Conservation (phyloP, 208 protist species). For the Strigomonas culicis region DNA sequence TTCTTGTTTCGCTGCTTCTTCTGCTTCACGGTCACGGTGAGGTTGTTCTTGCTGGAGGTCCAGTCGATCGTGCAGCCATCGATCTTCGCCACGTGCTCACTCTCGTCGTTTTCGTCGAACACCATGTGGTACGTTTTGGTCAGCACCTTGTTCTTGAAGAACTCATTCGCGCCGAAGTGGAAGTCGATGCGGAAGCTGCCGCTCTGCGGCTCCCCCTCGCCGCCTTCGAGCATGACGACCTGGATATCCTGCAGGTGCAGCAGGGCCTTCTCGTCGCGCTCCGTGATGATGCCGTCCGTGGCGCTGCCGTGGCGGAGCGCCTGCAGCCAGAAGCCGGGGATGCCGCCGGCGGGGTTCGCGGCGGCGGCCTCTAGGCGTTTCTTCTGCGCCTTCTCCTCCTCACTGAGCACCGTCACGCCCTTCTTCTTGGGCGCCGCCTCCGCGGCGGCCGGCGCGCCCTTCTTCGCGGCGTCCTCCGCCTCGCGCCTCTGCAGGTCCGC, state of each 20-base stretch:
- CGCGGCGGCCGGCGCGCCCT: background rate
- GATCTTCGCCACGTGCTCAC: constrained; percentile 63
- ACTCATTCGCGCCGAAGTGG: constrained; percentile 84
- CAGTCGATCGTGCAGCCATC: constrained; percentile 79
- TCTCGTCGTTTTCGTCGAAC: constrained; percentile 71
- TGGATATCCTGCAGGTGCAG: constrained; percentile 51
- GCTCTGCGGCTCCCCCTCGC: constrained; percentile 30
- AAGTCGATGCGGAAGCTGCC: constrained; percentile 82
- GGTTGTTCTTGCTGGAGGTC: constrained; percentile 69
- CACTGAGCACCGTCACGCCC: constrained; percentile 32
- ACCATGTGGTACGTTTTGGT: constrained; percentile 90
- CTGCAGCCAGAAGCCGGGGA: constrained; percentile 87
- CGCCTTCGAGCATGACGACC: constrained; percentile 33
- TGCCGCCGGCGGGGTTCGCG: constrained; percentile 51
- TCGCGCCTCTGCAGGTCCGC: constrained; percentile 10
- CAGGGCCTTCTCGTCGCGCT: constrained; percentile 60
- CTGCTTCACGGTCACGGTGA: constrained; percentile 78
- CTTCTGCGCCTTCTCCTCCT: constrained; percentile 12
- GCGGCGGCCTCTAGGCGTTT: constrained; percentile 29
- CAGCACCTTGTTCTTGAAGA: constrained; percentile 86
- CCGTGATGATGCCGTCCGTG: constrained; percentile 50
- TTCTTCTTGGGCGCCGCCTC: constrained; percentile 15
- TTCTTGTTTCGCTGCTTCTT: constrained; percentile 92
- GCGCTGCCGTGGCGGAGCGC: constrained; percentile 57
- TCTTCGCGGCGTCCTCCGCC: constrained; percentile 12